A percentile compares a stretch with the other conserved stretches of the same genome.
These are phyloP conservation scores for Komagataella phaffii DNA, from an alignment of 805 yeast species.

Conservation along the genomic window DNA sequence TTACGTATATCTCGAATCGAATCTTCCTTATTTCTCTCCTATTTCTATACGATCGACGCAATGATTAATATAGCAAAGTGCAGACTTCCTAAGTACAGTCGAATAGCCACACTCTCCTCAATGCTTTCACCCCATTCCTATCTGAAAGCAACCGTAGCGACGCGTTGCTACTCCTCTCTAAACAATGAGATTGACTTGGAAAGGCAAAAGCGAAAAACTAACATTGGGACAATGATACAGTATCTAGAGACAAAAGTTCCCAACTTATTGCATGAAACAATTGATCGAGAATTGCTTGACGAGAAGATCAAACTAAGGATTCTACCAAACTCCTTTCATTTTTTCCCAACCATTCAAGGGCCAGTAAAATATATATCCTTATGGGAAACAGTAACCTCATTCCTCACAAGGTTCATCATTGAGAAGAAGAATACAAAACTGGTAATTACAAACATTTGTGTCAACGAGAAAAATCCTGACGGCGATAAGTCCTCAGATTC, in stretches of 20 bases:
- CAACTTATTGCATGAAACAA: constrained; percentile 26
- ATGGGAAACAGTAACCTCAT: constrained; percentile 38
- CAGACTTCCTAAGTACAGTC: neutral
- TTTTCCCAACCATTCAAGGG: constrained; percentile 45
- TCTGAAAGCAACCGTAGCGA: neutral
- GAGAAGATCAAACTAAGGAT: constrained; percentile 36
- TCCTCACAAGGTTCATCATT: constrained; percentile 41
- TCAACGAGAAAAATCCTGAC: constrained; percentile 7
- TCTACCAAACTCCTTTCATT: constrained; percentile 40
- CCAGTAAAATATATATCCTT: constrained; percentile 40
- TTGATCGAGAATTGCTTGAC: constrained; percentile 31
- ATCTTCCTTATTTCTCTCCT: neutral
- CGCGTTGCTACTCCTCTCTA: neutral
- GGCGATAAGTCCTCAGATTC: neutral
- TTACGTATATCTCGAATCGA: neutral
- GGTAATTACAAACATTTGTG: constrained; percentile 21
- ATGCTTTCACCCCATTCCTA: neutral
- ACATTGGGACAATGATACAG: constrained; percentile 40
- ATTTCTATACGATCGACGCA: neutral
- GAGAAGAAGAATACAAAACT: constrained; percentile 40
- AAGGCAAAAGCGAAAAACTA: constrained; percentile 25
- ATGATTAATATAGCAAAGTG: neutral
- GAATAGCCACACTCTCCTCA: neutral
- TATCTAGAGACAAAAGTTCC: constrained; percentile 37
- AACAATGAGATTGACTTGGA: constrained; percentile 1